phyloP scores from a whole-genome alignment of 441 rosid species.

The Flueggea neowawraea region DNA sequence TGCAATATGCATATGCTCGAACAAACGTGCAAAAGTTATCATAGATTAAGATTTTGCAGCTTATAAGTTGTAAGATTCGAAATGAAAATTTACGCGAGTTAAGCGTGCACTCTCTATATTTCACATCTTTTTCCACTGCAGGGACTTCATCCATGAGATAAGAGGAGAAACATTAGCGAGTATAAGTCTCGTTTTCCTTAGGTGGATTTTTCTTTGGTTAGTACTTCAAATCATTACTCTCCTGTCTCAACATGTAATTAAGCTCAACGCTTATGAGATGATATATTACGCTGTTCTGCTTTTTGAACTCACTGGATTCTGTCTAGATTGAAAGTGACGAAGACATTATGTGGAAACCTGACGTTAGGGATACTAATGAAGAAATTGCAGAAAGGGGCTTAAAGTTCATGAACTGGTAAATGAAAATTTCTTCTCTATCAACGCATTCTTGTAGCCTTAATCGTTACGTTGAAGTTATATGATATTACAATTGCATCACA shows the following conservation, averaged over 20 bases:
- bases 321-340: constrained; percentile 67
- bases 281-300: background rate
- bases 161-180: constrained; percentile 46
- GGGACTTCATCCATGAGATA: constrained; percentile 77
- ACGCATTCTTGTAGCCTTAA: background rate
- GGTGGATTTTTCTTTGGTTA: constrained; percentile 69
- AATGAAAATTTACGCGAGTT: no score
- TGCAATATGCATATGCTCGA: no score
- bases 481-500: background rate
- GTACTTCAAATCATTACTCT: background rate
- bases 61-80: no score
- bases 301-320: no score
- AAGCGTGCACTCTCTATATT: background rate
- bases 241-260: background rate
- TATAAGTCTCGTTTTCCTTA: constrained; percentile 42
- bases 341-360: constrained; percentile 52
- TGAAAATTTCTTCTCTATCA: background rate
- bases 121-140: constrained; percentile 9
- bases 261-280: background rate
- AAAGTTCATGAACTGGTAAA: constrained; percentile 56
- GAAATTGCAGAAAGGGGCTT: constrained; percentile 62
- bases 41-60: no score
- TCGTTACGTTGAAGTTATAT: background rate
- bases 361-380: constrained; percentile 45
- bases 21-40: no score